phyloP scores from a whole-genome alignment of 805 yeast genomes.

The Jamesozyma spencerorum region DNA sequence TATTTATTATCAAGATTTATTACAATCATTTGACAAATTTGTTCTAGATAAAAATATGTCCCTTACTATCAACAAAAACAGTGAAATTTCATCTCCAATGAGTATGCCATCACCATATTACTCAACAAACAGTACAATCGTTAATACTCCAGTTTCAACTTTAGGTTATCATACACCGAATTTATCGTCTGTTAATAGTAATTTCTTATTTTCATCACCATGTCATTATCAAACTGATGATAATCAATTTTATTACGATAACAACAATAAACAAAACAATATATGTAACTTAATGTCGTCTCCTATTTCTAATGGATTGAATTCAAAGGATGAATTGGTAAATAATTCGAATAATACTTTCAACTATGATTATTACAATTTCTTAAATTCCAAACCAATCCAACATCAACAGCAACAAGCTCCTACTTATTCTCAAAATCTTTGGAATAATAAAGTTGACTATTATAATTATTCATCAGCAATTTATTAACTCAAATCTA shows the following conservation, averaged over 20 bases:
- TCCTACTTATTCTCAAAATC: not conserved
- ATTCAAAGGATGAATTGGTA: not conserved
- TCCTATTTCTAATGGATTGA: constrained; percentile 1
- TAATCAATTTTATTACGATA: constrained; percentile 1
- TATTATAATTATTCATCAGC: constrained; percentile 2
- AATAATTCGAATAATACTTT: constrained; percentile 5
- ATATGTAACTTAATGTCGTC: constrained; percentile 2
- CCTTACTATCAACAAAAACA: not conserved
- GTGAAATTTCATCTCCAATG: constrained; percentile 1
- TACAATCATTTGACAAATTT: constrained; percentile 18
- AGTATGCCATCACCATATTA: constrained; percentile 4
- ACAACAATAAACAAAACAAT: not conserved
- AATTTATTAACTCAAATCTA: not conserved
- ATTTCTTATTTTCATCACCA: constrained; percentile 5
- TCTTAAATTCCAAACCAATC: constrained; percentile 6
- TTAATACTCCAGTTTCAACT: constrained; percentile 10
- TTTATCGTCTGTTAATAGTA: constrained; percentile 5
- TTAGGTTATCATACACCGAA: constrained; percentile 20
- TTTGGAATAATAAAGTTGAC: not conserved
- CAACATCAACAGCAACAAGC: constrained; percentile 4
- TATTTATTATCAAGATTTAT: constrained; percentile 18
- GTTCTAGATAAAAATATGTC: constrained; percentile 7
- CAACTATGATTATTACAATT: constrained; percentile 18
- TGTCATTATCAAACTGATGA: constrained; percentile 2
- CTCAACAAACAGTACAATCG: constrained; percentile 1